phyloP scores from a whole-genome alignment of 441 rosid species.

The Populus hybrid region DNA sequence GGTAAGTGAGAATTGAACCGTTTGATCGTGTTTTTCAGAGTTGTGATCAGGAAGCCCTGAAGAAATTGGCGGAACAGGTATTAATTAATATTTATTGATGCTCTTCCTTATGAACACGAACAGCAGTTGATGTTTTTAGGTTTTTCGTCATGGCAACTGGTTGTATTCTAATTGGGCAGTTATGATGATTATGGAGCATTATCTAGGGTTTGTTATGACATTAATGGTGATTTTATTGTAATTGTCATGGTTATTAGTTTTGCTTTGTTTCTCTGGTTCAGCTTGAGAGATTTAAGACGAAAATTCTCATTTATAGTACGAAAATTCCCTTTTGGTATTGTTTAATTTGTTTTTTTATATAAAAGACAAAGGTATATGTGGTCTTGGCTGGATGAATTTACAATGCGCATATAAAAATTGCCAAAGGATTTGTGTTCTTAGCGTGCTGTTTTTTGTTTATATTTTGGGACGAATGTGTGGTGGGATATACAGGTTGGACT shows the following conservation, averaged over 20 bases:
- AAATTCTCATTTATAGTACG: neutral
- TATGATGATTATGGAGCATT: neutral
- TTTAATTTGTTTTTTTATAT: too few relatives aligned
- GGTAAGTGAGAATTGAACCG: neutral
- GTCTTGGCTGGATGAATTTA: neutral
- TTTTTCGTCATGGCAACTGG: neutral
- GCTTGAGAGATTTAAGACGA: neutral
- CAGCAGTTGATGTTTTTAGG: neutral
- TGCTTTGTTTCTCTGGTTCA: neutral
- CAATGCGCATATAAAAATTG: neutral
- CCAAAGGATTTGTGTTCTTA: neutral
- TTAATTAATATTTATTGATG: conserved; percentile 5
- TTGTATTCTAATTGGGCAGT: neutral
- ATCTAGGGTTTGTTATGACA: neutral
- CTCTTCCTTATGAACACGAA: neutral
- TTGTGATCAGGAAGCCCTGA: conserved; percentile 70
- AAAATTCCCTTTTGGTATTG: neutral
- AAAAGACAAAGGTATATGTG: neutral
- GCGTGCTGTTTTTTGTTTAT: neutral
- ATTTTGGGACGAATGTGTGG: neutral
- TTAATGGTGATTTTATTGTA: neutral
- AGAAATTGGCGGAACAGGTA: conserved; percentile 46
- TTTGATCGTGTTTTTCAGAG: conserved; percentile 37
- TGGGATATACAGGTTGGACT: neutral
- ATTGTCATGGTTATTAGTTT: neutral